Evolutionary conservation across 805 yeast species (phyloP), one percentile per base, ranked within the genome.

Genomic region (Lachancea nothofagi): DNA sequence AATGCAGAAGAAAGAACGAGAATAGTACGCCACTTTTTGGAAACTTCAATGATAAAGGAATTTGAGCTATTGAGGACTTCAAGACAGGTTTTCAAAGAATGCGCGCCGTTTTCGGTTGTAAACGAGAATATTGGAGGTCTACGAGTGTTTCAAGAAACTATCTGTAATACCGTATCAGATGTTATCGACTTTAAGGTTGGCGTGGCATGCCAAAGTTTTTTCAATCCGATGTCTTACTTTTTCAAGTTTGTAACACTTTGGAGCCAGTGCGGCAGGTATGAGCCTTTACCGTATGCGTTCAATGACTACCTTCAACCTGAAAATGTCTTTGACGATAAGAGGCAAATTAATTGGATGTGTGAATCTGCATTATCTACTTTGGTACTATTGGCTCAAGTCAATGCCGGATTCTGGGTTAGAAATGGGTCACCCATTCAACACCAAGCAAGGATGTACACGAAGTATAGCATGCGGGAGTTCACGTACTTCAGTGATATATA

Each of bases 361-460:
- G 96, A 87, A 47, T 80, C 83, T 46, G 83, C 96, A 0, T 59
- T 93, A 15, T 70, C 94, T 42, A 81, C 89, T 0, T 55, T 87
- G 21, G 96, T 85, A 0, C 61, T 85, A 7, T 62, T 86, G 47
- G 77, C 96, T 0, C 97, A 93, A 53, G 83, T 90, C 7, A 81
- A 85, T 44, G 78, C 83, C 0, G 96, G 96, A 0, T 74, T 83
- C 41, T 90, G 97, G 97, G 96, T 90, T 0, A 74, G 97, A 53
- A 90, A 90, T 61, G 98, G 98, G 0, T 73, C 77, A 43, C 81
- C 89, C 29, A 78, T 87, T 4, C 71, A 83, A 29, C 78, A 80
- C 19, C 97, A 90, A 55, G 70, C 83, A 47, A 82, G 79, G 49
- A 78, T 88, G 41, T 90, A 90, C 57, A 74, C 83, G 28, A 80